A percentile compares a stretch with the other conserved stretches of the same genome.
Evolutionary conservation across 768 basidiomycete species (phyloP).

Genomic region (Auricularia sp.): DNA sequence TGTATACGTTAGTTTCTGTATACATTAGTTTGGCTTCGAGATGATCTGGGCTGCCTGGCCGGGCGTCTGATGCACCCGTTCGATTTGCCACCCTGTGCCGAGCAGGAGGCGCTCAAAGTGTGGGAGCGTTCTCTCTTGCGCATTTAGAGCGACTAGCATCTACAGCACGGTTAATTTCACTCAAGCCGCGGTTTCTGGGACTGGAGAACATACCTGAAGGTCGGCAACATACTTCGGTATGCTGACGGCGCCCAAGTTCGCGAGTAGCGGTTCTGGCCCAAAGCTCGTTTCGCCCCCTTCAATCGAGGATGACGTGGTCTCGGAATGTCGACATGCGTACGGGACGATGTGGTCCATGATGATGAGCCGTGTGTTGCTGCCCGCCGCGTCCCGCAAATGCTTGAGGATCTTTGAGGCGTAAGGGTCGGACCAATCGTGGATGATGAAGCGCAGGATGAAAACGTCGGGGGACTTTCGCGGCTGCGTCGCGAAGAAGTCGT

Average conservation of each 20-base stretch:
- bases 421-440: constrained; percentile 14
- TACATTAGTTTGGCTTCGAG: not conserved
- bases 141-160: constrained; percentile 3
- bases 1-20: no score
- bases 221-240: constrained; percentile 11
- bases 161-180: not conserved
- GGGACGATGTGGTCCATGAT: constrained; percentile 7
- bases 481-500: not conserved
- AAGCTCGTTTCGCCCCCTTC: not conserved
- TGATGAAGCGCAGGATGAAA: constrained; percentile 9
- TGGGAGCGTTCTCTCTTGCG: constrained; percentile 4
- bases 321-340: constrained; percentile 4
- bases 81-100: constrained; percentile 6
- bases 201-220: not conserved
- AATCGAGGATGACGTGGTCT: not conserved
- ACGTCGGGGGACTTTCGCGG: constrained; percentile 1
- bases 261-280: constrained; percentile 14
- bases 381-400: constrained; percentile 6
- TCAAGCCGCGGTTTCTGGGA: not conserved
- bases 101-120: constrained; percentile 1
- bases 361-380: constrained; percentile 6
- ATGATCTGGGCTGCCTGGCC: not conserved
- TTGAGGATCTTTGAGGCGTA: constrained; percentile 5
- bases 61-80: not conserved
- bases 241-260: constrained; percentile 13